phyloP scores from a whole-genome alignment of 768 basidiomycete genomes.

The Mycena leptocephala region DNA sequence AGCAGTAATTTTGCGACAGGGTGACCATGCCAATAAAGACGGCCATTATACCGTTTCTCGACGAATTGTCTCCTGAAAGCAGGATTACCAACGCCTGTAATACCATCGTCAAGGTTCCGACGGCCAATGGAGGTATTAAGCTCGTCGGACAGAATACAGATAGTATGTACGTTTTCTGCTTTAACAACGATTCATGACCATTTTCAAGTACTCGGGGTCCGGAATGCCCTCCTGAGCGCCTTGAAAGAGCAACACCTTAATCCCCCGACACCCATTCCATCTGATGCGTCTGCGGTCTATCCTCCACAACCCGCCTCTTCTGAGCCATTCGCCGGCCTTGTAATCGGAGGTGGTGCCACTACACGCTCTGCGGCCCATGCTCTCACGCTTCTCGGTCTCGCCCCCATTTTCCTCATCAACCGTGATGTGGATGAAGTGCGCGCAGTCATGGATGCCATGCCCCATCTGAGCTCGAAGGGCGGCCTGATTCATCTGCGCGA shows the following conservation, averaged over 20 bases:
- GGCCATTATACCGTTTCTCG: slow-evolving; percentile 50
- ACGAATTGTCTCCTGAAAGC: slow-evolving; percentile 51
- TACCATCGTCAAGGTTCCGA: slow-evolving; percentile 54
- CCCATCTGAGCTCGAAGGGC: slow-evolving; percentile 38
- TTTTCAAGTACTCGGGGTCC: slow-evolving; percentile 48
- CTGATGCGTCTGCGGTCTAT: slow-evolving; percentile 36
- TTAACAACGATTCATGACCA: neutral
- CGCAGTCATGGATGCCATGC: slow-evolving; percentile 44
- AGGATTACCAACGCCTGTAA: slow-evolving; percentile 51
- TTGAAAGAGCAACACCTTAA: slow-evolving; percentile 44
- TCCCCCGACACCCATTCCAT: slow-evolving; percentile 25
- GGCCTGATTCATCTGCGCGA: slow-evolving; percentile 49
- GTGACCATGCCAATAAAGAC: slow-evolving; percentile 57
- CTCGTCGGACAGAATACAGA: slow-evolving; percentile 57
- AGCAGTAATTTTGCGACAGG: slow-evolving; percentile 24
- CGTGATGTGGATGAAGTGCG: slow-evolving; percentile 51
- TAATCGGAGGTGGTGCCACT: slow-evolving; percentile 58
- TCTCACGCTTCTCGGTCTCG: slow-evolving; percentile 69
- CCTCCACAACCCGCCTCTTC: slow-evolving; percentile 8
- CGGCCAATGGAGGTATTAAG: slow-evolving; percentile 39
- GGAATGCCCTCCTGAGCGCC: slow-evolving; percentile 50
- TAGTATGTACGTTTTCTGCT: slow-evolving; percentile 37
- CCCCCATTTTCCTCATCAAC: slow-evolving; percentile 58
- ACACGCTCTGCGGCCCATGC: slow-evolving; percentile 57
- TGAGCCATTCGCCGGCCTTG: slow-evolving; percentile 45